Evolutionary conservation across 1,284 basidiomycete species (phyloP), one percentile per base, ranked within the genome.

Genomic region (Chiua sp.): DNA sequence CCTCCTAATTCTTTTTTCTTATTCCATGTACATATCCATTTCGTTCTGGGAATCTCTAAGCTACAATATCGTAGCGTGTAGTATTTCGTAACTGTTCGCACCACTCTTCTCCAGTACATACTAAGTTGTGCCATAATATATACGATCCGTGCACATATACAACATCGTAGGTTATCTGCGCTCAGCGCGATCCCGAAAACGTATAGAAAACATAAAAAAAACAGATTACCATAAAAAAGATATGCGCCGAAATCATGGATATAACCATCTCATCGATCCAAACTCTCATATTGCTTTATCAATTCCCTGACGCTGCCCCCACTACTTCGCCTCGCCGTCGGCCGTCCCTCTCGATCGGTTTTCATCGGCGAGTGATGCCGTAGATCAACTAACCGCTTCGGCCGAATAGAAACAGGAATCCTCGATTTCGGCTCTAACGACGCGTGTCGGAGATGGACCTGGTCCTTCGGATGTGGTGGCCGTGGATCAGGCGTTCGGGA

Each of bases 281-380:
- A 59, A 53, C 80, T 77, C 75, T 92, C 88, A 67, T 86, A 92
- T 46, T 78, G 81, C 68, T 75, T 79, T 51, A 91, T 83, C 57
- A 92, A 71, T 55, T 91, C 89, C 72, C 81, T 88, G 55, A 92
- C 90, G 65, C 88, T 90, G 56, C 80, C 79, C 16, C 81, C 82
- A 64, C 88, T 90, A 60, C 82, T 85, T 66, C 70, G 61, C 6
- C 70, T 67, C 10, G 50, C 23, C 16, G 47, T 18, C 22, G 33
- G 48, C 8, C 50, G 6, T 7, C 16, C 16, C 6, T 39, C 26
- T 8, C 26, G 37, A 33, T 53, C 59, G 35, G 50, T 30, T 18
- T 67, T 74, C 26, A 44, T 60, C 18, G 73, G 78, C 16, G 80
- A 78, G 5, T 82, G 75, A 44, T 81, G 85, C 50, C 84, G 79